A percentile compares a stretch with the other conserved stretches of the same genome.
Evolutionary conservation across 768 basidiomycete species (phyloP).

Genomic region (Podaxis pistillaris): DNA sequence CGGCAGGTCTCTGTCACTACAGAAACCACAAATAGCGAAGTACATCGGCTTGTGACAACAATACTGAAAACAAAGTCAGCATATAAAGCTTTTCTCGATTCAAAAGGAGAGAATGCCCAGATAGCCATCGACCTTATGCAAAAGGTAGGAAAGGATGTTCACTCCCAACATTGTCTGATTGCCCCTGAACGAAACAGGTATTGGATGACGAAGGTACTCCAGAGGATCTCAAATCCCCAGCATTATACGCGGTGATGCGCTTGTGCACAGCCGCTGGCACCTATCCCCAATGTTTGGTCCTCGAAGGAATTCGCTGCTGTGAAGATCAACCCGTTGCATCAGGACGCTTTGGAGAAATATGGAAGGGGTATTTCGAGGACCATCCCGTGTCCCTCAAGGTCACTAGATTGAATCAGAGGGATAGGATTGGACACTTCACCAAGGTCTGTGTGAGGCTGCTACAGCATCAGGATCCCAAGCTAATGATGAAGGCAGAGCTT

Average conservation of each 20-base stretch:
- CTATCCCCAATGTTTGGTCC: constrained; percentile 26
- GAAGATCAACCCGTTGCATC: constrained; percentile 17
- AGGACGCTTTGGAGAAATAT: constrained; percentile 30
- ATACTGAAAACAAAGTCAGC: not conserved
- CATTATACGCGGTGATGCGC: not conserved
- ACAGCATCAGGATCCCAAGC: too few relatives aligned
- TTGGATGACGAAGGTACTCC: not conserved
- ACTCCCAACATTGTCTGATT: not conserved
- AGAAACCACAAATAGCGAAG: not conserved
- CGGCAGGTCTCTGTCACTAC: not conserved
- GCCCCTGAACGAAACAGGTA: not conserved
- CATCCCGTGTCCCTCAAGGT: constrained; percentile 25
- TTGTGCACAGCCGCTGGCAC: constrained; percentile 25
- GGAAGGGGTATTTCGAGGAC: constrained; percentile 21
- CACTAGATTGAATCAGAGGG: constrained; percentile 22
- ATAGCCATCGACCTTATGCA: not conserved
- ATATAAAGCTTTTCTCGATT: not conserved
- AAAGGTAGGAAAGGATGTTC: not conserved
- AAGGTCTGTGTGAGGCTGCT: constrained; percentile 19
- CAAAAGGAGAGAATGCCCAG: not conserved
- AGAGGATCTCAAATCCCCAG: not conserved
- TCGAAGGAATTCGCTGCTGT: constrained; percentile 13
- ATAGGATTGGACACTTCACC: constrained; percentile 16
- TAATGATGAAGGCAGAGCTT: not conserved
- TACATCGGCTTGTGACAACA: not conserved